phyloP scores from a whole-genome alignment of 2,329 filamentous ascomycete genomes.

The Thielaviopsis punctulata region DNA sequence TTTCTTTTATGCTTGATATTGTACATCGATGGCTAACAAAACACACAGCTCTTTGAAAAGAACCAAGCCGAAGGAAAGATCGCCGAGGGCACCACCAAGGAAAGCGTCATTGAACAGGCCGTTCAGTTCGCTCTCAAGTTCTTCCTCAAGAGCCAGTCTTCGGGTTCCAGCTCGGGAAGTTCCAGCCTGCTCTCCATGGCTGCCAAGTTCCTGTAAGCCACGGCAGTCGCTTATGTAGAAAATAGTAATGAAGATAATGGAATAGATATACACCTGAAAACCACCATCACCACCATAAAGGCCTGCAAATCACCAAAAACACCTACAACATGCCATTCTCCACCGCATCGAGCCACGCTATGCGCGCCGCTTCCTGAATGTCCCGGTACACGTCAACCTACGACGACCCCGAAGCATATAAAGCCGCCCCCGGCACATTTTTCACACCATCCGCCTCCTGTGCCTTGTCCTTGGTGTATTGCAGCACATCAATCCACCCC shows the following conservation, averaged over 20 bases:
- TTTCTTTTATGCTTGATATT: too few relatives aligned
- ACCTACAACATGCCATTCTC: not conserved
- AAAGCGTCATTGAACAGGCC: slow-evolving; percentile 61
- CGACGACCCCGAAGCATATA: not conserved
- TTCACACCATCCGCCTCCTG: not conserved
- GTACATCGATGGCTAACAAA: slow-evolving; percentile 3
- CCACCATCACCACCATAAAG: not conserved
- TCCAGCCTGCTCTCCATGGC: slow-evolving; percentile 28
- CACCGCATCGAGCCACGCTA: not conserved
- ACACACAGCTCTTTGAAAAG: slow-evolving; percentile 40
- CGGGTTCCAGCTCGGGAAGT: slow-evolving; percentile 14
- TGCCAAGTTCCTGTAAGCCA: slow-evolving; percentile 26
- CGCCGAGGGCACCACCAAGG: slow-evolving; percentile 49
- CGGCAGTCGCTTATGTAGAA: not conserved
- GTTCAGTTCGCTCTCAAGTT: slow-evolving; percentile 81
- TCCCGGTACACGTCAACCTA: not conserved
- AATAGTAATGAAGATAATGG: not conserved
- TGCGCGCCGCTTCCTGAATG: not conserved
- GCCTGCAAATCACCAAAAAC: not conserved
- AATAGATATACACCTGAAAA: not conserved
- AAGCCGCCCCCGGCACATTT: not conserved
- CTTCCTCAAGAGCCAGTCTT: slow-evolving; percentile 57
- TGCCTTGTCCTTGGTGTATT: slow-evolving; percentile 17
- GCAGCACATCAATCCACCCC: slow-evolving; percentile 42
- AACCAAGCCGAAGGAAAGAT: slow-evolving; percentile 38